These are phyloP conservation scores for Brassica napus DNA, from an alignment of 345 rosid species.

Conservation along the genomic window Da-Ae NC_063439.1:4727501-4728000, in stretches of 20 bases:
- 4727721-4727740: slow-evolving; percentile 86
- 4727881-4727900: slow-evolving; percentile 43
- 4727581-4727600: slow-evolving; percentile 36
- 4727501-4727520: slow-evolving; percentile 40
- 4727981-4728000: slow-evolving; percentile 68
- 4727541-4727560: slow-evolving; percentile 58
- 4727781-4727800: slow-evolving; percentile 55
- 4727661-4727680: slow-evolving; percentile 17
- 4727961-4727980: slow-evolving; percentile 44
- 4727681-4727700: slow-evolving; percentile 23
- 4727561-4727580: slow-evolving; percentile 44
- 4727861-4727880: slow-evolving; percentile 59
- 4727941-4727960: slow-evolving; percentile 41
- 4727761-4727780: slow-evolving; percentile 77
- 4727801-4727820: slow-evolving; percentile 47
- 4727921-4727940: slow-evolving; percentile 46
- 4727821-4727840: slow-evolving; percentile 44
- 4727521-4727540: slow-evolving; percentile 47
- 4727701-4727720: not conserved
- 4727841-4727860: slow-evolving; percentile 61
- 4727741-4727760: slow-evolving; percentile 99
- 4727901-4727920: slow-evolving; percentile 41
- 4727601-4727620: not conserved
- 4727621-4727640: not conserved
- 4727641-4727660: slow-evolving; percentile 4